phyloP scores from a whole-genome alignment of 352 stramenopile species.

The Phytophthora agathidicida region DNA sequence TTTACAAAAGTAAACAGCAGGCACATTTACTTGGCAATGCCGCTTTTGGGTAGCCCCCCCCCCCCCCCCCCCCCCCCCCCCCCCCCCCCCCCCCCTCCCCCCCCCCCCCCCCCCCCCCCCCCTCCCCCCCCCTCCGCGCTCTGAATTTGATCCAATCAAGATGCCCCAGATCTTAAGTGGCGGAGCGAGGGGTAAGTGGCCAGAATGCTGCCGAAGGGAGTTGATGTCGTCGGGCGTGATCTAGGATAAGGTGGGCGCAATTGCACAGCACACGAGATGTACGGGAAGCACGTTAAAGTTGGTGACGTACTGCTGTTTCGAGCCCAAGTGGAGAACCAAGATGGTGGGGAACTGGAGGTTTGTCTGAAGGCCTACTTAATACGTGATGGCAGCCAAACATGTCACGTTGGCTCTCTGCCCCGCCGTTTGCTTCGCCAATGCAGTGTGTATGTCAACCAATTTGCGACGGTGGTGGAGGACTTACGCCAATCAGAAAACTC shows the following conservation, averaged over 20 bases:
- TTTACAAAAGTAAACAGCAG: too few species aligned
- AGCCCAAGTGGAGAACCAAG: not conserved
- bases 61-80: too few species aligned
- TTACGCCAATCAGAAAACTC: not conserved
- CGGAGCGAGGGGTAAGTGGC: too few species aligned
- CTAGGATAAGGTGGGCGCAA: not conserved
- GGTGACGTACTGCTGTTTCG: constrained; percentile 1
- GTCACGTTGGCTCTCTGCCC: too few species aligned
- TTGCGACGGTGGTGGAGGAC: not conserved
- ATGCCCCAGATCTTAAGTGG: too few species aligned
- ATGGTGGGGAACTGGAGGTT: not conserved
- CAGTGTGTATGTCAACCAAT: not conserved
- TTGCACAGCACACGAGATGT: not conserved
- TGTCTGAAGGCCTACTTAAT: not conserved
- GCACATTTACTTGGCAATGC: too few species aligned
- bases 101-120: too few species aligned
- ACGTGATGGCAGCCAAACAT: not conserved
- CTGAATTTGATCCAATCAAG: too few species aligned
- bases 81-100: too few species aligned
- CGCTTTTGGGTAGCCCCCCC: too few species aligned
- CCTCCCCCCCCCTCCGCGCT: too few species aligned
- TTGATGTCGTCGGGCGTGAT: not conserved
- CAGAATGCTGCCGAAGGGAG: not conserved
- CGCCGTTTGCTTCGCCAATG: not conserved
- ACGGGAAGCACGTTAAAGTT: not conserved